Evolutionary conservation across 1,284 basidiomycete genomes (phyloP), one percentile per base, ranked within the genome.

Genomic region (Mycena sp.): DNA sequence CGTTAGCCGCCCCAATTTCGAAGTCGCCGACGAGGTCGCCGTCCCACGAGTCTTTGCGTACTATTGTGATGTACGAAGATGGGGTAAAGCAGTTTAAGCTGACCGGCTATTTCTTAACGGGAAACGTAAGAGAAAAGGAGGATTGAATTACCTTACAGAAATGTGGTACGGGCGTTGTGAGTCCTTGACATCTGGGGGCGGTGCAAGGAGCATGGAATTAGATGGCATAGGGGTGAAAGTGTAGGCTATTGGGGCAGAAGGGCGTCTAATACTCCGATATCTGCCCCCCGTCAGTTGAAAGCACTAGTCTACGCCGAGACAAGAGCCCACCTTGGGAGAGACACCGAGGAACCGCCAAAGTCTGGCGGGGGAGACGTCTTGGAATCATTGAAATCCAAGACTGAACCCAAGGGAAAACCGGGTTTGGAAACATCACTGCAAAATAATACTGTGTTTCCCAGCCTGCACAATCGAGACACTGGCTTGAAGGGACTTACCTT

Each of bases 1-100:
- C 65, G 32, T 64, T 70, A 44, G 70, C 68, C 40, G 75, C 58
- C 6, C 76, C 76, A 54, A 78, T 72, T 51, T 65, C 80, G 50
- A 82, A 82, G 51, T 81, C 77, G 21, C 79, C 80, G 7, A 82
- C 74, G 2, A 78, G 51, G 21, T 80, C 77, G 0, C 80, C 79
- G 29, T 79, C 73, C 70, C 73, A 75, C 19, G 75, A 73, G 23
- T 43, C 40, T 29, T 64, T 63, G 17, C 70, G 56, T 12, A 82
- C 69, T 6, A 76, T 76, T 1, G 80, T 81, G 21, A 80, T 78
- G 63, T 76, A 75, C 17, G 78, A 80, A 3, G 77, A 74, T 1
- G 80, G 80, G 6, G 77, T 80, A 57, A 81, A 81, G 56, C 78
- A 79, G 59, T 81, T 81, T 70, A 79, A 71, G 53, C 72, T 62